Conservation (phyloP, 768 basidiomycete genomes). For the Leccinum subtestaceum region DNA sequence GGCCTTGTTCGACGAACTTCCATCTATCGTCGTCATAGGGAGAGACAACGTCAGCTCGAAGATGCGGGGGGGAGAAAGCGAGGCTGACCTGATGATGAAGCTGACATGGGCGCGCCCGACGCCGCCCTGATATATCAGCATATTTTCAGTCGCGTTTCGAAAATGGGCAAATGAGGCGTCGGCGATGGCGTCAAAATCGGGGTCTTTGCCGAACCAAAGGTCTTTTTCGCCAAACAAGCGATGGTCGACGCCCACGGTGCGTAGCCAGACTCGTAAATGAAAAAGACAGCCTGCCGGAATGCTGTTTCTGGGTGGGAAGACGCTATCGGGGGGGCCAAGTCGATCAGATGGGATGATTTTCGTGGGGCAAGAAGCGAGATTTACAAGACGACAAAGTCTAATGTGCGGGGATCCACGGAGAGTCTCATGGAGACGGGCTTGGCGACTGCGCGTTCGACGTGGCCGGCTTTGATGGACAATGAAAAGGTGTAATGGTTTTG, state of each 20-base stretch:
- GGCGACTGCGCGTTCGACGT: slow-evolving; percentile 52
- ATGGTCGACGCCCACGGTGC: slow-evolving; percentile 55
- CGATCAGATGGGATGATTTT: background rate
- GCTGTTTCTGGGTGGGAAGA: slow-evolving; percentile 57
- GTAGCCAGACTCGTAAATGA: slow-evolving; percentile 64
- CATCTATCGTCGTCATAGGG: slow-evolving; percentile 39
- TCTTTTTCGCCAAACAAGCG: slow-evolving; percentile 63
- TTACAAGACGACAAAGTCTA: slow-evolving; percentile 66
- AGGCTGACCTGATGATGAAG: slow-evolving; percentile 50
- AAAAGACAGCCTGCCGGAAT: slow-evolving; percentile 53
- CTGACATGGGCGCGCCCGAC: slow-evolving; percentile 57
- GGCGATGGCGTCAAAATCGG: slow-evolving; percentile 56
- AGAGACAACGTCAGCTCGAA: background rate
- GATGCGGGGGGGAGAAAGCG: background rate
- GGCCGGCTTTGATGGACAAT: slow-evolving; percentile 52
- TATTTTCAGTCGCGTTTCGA: slow-evolving; percentile 40
- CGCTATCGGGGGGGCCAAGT: slow-evolving; percentile 30
- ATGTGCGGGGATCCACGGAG: slow-evolving; percentile 48
- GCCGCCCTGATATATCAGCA: slow-evolving; percentile 52
- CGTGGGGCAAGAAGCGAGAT: slow-evolving; percentile 11
- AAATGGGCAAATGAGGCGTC: slow-evolving; percentile 56
- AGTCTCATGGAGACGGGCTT: slow-evolving; percentile 47
- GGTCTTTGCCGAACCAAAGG: slow-evolving; percentile 64
- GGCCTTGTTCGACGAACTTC: slow-evolving; percentile 40
- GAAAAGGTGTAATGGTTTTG: slow-evolving; percentile 46